Base-by-base conservation (phyloP, 2,329 filamentous ascomycete genomes). In the Microdochium bolleyi region DNA sequence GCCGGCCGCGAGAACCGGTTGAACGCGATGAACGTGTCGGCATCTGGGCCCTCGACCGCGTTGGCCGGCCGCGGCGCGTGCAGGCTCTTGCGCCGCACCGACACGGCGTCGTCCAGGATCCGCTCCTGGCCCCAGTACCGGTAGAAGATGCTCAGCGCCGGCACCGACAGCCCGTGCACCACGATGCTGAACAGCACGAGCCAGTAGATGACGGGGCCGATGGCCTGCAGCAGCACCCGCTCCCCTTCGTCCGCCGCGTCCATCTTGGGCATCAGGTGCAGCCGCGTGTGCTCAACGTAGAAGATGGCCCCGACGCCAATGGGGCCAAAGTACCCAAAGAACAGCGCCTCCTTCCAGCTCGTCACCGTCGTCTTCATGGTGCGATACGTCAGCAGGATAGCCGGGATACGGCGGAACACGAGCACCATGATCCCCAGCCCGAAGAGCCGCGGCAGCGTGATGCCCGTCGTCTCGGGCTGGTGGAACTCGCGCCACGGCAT, bases 291-390 rank as follows among this genome's bases (percentile, higher is more conserved):
- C 57, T 76, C 71, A 14, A 91, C 75, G 65, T 92, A 91, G 65
- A 90, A 91, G 24, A 89, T 78, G 0, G 88, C 87, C 21, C 84
- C 85, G 9, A 89, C 86, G 2, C 88, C 88, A 49, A 91, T 90
- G 0, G 88, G 88, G 0, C 87, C 88, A 59, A 92, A 91, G 54
- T 83, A 82, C 0, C 80, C 80, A 77, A 83, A 79, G 54, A 84
- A 83, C 0, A 84, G 59, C 0, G 79, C 80, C 54, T 84, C 80
- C 57, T 76, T 78, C 70, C 74, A 82, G 58, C 73, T 66, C n/a
- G 72, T 71, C 53, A 76, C 72, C 0, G 75, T 70, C 2, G 66
- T 66, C 0, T 79, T 78, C 75, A 83, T 80, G 7, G 79, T 65
- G 57, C 76, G 79, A 63, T 83, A 83, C 1, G 72, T 67, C 10